Evolutionary conservation across 768 basidiomycete species (phyloP).

Genomic region (Gyrodon lividus): DNA sequence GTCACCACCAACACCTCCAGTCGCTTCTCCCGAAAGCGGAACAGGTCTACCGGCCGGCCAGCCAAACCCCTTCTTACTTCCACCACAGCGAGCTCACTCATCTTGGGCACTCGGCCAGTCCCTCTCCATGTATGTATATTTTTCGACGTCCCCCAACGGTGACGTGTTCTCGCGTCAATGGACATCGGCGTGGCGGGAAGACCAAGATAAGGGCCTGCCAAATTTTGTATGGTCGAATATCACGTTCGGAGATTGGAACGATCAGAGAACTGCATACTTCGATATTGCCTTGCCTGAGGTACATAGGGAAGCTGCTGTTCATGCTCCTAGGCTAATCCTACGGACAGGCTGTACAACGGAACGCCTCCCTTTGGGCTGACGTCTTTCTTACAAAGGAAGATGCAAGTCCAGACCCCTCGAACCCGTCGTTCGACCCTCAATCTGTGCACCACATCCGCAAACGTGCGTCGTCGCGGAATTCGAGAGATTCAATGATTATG

Average conservation of each 20-base stretch:
- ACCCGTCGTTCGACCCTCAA: slow-evolving; percentile 48
- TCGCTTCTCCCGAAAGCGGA: slow-evolving; percentile 22
- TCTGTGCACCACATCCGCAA: slow-evolving; percentile 74
- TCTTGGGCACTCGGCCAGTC: slow-evolving; percentile 62
- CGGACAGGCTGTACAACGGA: slow-evolving; percentile 66
- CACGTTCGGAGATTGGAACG: slow-evolving; percentile 74
- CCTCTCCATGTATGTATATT: slow-evolving; percentile 70
- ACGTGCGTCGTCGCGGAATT: slow-evolving; percentile 44
- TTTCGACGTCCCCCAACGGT: slow-evolving; percentile 63
- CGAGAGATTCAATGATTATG: not conserved
- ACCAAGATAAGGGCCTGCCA: slow-evolving; percentile 54
- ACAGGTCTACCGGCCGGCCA: slow-evolving; percentile 19
- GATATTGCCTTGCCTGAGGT: slow-evolving; percentile 71
- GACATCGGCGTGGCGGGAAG: slow-evolving; percentile 48
- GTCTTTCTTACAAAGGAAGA: slow-evolving; percentile 70
- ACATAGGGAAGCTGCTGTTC: slow-evolving; percentile 15
- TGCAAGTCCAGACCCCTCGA: slow-evolving; percentile 61
- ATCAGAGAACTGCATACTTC: slow-evolving; percentile 53
- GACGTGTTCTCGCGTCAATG: slow-evolving; percentile 58
- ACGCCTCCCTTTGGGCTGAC: slow-evolving; percentile 83
- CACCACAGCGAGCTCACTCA: slow-evolving; percentile 52
- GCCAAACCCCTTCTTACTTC: slow-evolving; percentile 47
- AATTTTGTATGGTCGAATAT: slow-evolving; percentile 77
- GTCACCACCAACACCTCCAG: slow-evolving; percentile 30
- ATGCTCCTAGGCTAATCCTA: slow-evolving; percentile 5